Conservation (phyloP, 1,284 basidiomycete genomes). For the Pseudozyma sp. region DNA sequence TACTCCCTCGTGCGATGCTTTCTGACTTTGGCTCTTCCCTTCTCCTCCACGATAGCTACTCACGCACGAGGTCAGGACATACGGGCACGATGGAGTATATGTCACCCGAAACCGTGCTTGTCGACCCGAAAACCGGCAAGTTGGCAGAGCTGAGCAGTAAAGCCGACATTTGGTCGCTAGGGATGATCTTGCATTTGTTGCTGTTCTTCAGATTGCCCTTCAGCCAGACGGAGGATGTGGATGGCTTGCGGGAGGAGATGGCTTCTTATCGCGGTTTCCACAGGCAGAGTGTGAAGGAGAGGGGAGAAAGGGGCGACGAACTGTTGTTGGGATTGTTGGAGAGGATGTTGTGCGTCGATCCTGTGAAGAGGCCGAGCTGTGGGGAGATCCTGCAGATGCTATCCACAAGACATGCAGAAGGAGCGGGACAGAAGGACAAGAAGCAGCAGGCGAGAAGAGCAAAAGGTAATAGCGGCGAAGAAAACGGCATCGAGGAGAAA, state of each 20-base stretch:
- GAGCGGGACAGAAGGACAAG: background rate
- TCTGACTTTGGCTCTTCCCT: constrained; percentile 91
- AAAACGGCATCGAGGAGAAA: background rate
- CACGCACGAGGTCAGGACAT: constrained; percentile 76
- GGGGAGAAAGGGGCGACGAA: constrained; percentile 76
- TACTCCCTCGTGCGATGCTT: constrained; percentile 82
- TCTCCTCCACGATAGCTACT: constrained; percentile 57
- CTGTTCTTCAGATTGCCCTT: constrained; percentile 80
- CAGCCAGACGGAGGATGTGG: constrained; percentile 73
- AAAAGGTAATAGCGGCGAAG: background rate
- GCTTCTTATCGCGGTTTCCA: constrained; percentile 77
- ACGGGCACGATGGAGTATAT: constrained; percentile 84
- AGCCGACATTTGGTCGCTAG: constrained; percentile 74
- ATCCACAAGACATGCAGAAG: background rate
- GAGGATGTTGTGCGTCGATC: constrained; percentile 76
- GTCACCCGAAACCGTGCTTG: constrained; percentile 82
- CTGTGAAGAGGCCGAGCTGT: constrained; percentile 77
- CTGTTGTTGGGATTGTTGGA: constrained; percentile 80
- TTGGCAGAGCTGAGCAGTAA: constrained; percentile 84
- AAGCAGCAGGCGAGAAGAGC: background rate
- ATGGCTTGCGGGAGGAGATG: constrained; percentile 80
- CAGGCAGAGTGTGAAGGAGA: constrained; percentile 30
- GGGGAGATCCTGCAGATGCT: constrained; percentile 74
- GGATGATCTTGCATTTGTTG: constrained; percentile 91
- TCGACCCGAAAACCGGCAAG: constrained; percentile 72